Base-by-base conservation (phyloP, 768 basidiomycete genomes). In the Leccinum fibrillosum region DNA sequence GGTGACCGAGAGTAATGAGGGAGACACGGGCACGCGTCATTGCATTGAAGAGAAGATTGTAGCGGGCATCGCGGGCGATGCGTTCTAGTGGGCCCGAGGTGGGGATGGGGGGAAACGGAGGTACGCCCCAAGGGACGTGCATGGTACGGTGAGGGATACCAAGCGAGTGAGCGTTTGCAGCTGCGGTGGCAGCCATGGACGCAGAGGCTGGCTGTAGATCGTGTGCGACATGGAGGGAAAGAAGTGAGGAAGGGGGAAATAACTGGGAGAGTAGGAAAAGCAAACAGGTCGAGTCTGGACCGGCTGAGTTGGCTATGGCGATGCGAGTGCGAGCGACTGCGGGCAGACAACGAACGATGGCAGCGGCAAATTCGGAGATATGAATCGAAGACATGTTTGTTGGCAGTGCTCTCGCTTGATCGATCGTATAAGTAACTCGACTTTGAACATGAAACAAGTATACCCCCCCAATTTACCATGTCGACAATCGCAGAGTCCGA, bases 241-340 rank as follows among this genome's bases (percentile, higher is more conserved):
- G 59, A 21, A 69, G 64, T 5, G 62, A 57, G 5, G 85, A 74
- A 71, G 45, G 61, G 37, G n/a, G 59, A 35, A 56, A 62, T 26
- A 80, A 69, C 25, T 76, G 75, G 39, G 82, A 66, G 37, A 92
- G 73, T 13, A 93, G 80, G 64, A 84, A 90, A 15, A 92, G 76
- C 5, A 94, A 77, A 68, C 88, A 90, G 0, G 86, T 84, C 3
- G 92, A 94, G 70, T 94, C 92, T 10, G 90, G 83, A 2, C 92
- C 92, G 7, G 88, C 92, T 11, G 92, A 93, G 69, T 85, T 86
- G 21, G 87, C 90, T 47, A 92, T 80, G 35, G 82, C 92, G 54
- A 52, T 39, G 52, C 19, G 30, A 3, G 37, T 37, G 0, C 2
- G 5, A 0, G 59, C 17, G 26, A 17, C 11, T 25, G 25, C 35